Percentiles rank a stretch among this genome's conserved stretches.
Conservation (phyloP, 2,329 filamentous ascomycete species). For the Xylaria sp. region DNA sequence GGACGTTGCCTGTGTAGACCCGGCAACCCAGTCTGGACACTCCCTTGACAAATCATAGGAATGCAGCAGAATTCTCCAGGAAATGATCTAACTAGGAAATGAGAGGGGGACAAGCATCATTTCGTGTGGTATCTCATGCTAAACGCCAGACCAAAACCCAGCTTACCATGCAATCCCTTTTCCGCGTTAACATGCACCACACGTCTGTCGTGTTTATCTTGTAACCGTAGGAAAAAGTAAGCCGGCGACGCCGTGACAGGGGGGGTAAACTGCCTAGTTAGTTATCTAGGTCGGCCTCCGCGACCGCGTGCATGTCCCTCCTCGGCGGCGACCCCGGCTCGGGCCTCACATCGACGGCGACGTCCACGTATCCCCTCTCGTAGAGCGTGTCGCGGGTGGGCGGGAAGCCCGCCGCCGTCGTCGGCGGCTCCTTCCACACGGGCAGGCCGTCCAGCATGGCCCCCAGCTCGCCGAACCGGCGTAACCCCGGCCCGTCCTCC, state of each 20-base stretch:
- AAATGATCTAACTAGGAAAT: no score
- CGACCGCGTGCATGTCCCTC: constrained; percentile 8
- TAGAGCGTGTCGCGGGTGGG: constrained; percentile 17
- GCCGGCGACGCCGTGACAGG: background rate
- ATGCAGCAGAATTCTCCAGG: no score
- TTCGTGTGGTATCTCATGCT: constrained; percentile 8
- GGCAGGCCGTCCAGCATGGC: constrained; percentile 44
- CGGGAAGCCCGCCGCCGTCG: constrained; percentile 6
- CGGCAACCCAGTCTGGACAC: no score
- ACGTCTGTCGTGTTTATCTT: no score
- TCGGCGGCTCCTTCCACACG: constrained; percentile 21
- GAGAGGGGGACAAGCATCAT: background rate
- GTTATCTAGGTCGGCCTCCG: constrained; percentile 1
- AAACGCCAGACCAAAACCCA: constrained; percentile 6
- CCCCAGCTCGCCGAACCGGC: constrained; percentile 51
- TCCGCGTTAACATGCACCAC: background rate
- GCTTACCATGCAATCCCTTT: background rate
- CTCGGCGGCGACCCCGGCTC: background rate
- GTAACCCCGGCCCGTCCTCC: constrained; percentile 35
- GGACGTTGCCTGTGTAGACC: no score
- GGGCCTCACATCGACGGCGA: constrained; percentile 10
- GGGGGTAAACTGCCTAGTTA: background rate
- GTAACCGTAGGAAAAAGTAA: background rate
- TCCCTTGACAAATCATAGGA: no score
- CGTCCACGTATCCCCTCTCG: constrained; percentile 3